Evolutionary conservation across 345 rosid species (phyloP), one percentile per base, ranked within the genome.

Genomic region (Turritis glabra): DNA sequence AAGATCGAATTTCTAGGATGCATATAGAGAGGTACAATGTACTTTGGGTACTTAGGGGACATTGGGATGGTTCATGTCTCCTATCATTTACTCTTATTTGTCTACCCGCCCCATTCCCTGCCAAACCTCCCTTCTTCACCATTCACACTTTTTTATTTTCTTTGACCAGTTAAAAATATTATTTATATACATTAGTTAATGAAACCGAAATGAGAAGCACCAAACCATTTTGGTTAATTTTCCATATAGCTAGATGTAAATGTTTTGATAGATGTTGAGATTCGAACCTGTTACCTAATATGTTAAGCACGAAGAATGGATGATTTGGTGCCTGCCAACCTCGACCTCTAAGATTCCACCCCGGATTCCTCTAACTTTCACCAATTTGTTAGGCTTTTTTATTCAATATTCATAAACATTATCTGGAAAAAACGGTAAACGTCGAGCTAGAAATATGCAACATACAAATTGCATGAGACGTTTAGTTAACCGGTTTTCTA

Each of bases 31-130:
- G 47, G 73, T 71, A 77, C 80, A 77, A 29, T 77, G 80, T 77
- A 77, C 80, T 77, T 77, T 40, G 80, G 65, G 80, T 77, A 77
- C 77, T 71, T 47, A 54, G 80, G 77, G 63, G 50, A 72, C 80
- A 77, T 17, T 38, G 50, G 57, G 68, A 71, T 64, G 80, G 73
- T 58, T 77, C 48, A 64, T 77, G 80, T 77, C 72, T 77, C 67
- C 29, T 76, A 52, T 70, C 80, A 77, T 70, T 77, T 77, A 77
- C 62, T 77, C 54, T 56, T 47, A 29, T 71, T 71, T 70, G 80
- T 77, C 76, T 26, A 64, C 54, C 64, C 71, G 41, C 29, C 80
- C 80, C 80, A 77, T 77, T 21, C 72, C 80, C 77, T 77, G 80
- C 80, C 80, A 71, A 65, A 77, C 80, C 80, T 77, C 73, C 38